These are phyloP conservation scores for Terana coerulea DNA, from an alignment of 768 basidiomycete genomes.

Conservation along the genomic window DNA sequence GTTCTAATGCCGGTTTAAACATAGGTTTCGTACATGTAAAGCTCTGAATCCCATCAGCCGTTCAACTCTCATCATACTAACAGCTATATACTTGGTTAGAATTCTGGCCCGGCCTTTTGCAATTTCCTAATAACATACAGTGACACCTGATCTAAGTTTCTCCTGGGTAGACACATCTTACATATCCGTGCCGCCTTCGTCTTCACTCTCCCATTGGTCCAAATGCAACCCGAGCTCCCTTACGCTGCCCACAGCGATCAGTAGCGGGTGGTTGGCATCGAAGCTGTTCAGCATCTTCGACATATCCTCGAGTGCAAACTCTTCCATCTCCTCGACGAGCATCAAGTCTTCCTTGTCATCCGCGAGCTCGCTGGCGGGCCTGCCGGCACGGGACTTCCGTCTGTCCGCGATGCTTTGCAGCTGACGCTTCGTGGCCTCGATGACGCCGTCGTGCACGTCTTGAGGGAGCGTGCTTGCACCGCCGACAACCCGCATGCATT, in stretches of 20 bases:
- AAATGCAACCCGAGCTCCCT: constrained; percentile 56
- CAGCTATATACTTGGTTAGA: no score
- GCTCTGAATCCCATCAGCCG: no score
- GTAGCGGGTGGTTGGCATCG: constrained; percentile 56
- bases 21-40: no score
- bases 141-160: no score
- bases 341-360: constrained; percentile 68
- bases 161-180: no score
- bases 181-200: no score
- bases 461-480: constrained; percentile 48
- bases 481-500: constrained; percentile 57
- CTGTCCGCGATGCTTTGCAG: constrained; percentile 65
- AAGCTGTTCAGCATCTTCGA: constrained; percentile 53
- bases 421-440: constrained; percentile 71
- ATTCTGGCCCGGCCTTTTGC: no score
- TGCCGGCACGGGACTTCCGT: constrained; percentile 50
- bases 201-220: constrained; percentile 30
- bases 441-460: constrained; percentile 49
- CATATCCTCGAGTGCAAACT: constrained; percentile 80
- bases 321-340: constrained; percentile 78
- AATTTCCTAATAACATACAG: no score
- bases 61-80: no score
- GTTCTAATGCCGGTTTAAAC: no score
- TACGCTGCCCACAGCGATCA: constrained; percentile 70
- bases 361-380: constrained; percentile 30